These are phyloP conservation scores for Macroventuria anomochaeta DNA, from an alignment of 2,329 filamentous ascomycete genomes.

Conservation along the genomic window DNA sequence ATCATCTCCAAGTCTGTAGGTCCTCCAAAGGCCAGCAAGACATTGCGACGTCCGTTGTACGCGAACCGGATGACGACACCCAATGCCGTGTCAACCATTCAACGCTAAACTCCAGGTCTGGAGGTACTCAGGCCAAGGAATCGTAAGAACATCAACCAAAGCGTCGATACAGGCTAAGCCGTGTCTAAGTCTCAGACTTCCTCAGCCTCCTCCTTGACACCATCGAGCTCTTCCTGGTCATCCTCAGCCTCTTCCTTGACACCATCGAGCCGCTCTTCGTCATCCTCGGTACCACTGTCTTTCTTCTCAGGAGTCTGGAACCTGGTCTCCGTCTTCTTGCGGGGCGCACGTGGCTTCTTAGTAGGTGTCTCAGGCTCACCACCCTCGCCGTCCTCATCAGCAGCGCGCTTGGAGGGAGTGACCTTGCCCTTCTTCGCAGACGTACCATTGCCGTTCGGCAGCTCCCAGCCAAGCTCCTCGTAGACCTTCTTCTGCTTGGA, in stretches of 20 bases:
- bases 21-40: too few relatives aligned
- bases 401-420: constrained; percentile 11
- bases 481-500: constrained; percentile 22
- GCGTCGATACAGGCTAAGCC: too few relatives aligned
- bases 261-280: not conserved
- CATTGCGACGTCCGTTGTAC: not conserved
- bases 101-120: not conserved
- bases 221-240: too few relatives aligned
- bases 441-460: constrained; percentile 15
- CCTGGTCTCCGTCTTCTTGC: constrained; percentile 17
- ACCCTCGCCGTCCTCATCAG: not conserved
- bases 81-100: not conserved
- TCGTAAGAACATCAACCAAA: too few relatives aligned
- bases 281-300: constrained; percentile 1
- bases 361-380: constrained; percentile 1
- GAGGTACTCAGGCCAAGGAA: not conserved
- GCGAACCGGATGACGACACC: not conserved
- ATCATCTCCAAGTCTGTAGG: not conserved
- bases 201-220: constrained; percentile 1
- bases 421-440: constrained; percentile 12
- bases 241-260: not conserved
- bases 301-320: not conserved
- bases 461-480: constrained; percentile 22
- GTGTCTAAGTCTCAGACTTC: not conserved
- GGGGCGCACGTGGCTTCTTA: constrained; percentile 15